These are phyloP conservation scores for Gautieria morchelliformis DNA, from an alignment of 768 basidiomycete species.

Conservation along the genomic window DNA sequence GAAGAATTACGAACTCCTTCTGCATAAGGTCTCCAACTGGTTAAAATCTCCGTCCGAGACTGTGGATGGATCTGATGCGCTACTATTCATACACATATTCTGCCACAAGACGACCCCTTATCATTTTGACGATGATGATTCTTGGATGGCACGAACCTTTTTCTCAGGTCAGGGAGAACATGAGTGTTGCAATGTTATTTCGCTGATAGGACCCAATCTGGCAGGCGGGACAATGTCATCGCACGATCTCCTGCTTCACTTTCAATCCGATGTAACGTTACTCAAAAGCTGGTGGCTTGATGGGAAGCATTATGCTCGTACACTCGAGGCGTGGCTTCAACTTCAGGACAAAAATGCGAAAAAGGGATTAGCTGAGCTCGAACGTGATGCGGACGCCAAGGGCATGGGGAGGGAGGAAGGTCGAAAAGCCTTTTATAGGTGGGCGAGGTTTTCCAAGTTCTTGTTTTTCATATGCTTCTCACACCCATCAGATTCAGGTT, in stretches of 20 bases:
- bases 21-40: conserved; percentile 57
- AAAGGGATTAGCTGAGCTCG: conserved; percentile 39
- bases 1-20: conserved; percentile 59
- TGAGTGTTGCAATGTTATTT: neutral
- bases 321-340: conserved; percentile 57
- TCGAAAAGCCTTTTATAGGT: conserved; percentile 50
- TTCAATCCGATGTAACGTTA: conserved; percentile 53
- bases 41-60: conserved; percentile 31
- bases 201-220: neutral
- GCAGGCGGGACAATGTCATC: conserved; percentile 67
- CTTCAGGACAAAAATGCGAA: conserved; percentile 44
- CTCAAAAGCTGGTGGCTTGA: conserved; percentile 52
- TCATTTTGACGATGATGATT: conserved; percentile 58
- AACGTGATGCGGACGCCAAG: conserved; percentile 36
- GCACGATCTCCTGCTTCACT: conserved; percentile 52
- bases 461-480: neutral
- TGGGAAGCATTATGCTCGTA: conserved; percentile 55
- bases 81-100: conserved; percentile 65
- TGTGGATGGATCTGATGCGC: conserved; percentile 27
- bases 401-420: conserved; percentile 41
- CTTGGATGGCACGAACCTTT: conserved; percentile 71
- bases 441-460: neutral
- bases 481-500: conserved; percentile 42
- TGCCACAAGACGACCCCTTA: conserved; percentile 56
- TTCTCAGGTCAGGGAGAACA: conserved; percentile 37